phyloP scores from a whole-genome alignment of 2,329 filamentous ascomycete genomes.

The Fusarium abutilonis region DNA sequence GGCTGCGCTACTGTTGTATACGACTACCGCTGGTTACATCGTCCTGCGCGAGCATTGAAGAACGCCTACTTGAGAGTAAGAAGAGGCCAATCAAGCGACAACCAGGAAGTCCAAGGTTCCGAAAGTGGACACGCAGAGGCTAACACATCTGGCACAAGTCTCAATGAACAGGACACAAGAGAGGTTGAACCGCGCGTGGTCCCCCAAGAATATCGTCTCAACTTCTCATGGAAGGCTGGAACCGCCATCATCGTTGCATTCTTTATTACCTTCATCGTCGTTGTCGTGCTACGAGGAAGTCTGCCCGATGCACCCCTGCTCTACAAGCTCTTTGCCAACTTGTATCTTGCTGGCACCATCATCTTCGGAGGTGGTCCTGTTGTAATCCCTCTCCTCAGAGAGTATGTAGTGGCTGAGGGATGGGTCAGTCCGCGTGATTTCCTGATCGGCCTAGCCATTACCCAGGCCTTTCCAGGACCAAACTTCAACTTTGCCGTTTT shows the following conservation, averaged over 20 bases:
- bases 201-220: slow-evolving; percentile 48
- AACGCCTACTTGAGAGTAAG: accelerated
- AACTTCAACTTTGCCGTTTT: slow-evolving; percentile 66
- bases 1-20: background rate
- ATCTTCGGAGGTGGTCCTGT: slow-evolving; percentile 73
- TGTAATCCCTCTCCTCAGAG: slow-evolving; percentile 69
- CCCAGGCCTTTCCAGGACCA: slow-evolving; percentile 70
- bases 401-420: slow-evolving; percentile 71
- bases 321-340: slow-evolving; percentile 73
- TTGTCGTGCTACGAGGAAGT: slow-evolving; percentile 63
- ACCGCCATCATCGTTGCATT: slow-evolving; percentile 58
- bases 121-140: background rate
- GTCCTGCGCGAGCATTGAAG: slow-evolving; percentile 9
- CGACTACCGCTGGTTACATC: slow-evolving; percentile 53
- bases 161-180: background rate
- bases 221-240: slow-evolving; percentile 59
- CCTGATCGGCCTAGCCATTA: slow-evolving; percentile 75
- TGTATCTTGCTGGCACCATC: slow-evolving; percentile 77
- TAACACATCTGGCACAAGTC: accelerated
- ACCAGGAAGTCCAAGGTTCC: accelerated
- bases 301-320: slow-evolving; percentile 55
- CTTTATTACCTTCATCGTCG: slow-evolving; percentile 63
- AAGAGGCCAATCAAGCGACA: accelerated
- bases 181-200: slow-evolving; percentile 42
- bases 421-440: slow-evolving; percentile 79